Conservation (phyloP, 2,329 filamentous ascomycete genomes). For the Corinectria fuckeliana region DNA sequence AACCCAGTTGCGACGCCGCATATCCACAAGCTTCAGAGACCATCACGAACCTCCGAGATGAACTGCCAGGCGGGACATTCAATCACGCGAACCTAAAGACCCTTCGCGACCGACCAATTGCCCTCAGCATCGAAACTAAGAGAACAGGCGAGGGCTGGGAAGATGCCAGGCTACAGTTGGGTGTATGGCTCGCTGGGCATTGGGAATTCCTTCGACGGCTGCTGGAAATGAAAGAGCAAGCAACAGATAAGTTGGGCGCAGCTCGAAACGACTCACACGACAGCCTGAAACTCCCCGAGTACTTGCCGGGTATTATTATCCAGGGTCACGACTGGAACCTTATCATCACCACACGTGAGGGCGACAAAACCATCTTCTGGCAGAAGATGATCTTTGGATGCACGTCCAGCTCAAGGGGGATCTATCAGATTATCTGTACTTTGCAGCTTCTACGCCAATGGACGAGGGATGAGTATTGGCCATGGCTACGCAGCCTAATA, state of each 20-base stretch:
- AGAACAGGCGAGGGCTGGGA: slow-evolving; percentile 17
- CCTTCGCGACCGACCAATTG: slow-evolving; percentile 12
- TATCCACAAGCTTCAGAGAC: background rate
- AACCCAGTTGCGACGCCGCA: background rate
- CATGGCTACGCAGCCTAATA: no score
- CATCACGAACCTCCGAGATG: background rate
- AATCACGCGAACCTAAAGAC: slow-evolving; percentile 7
- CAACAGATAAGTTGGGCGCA: no score
- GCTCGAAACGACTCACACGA: background rate
- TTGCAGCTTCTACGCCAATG: slow-evolving; percentile 21
- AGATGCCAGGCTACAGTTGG: slow-evolving; percentile 7
- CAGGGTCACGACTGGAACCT: slow-evolving; percentile 23
- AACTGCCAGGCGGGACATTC: background rate
- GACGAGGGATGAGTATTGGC: slow-evolving; percentile 13
- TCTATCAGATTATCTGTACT: slow-evolving; percentile 24
- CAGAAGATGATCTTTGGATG: slow-evolving; percentile 11
- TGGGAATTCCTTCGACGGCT: slow-evolving; percentile 2
- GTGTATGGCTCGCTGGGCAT: slow-evolving; percentile 9
- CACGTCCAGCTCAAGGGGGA: slow-evolving; percentile 19
- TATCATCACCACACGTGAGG: slow-evolving; percentile 13
- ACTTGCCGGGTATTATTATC: slow-evolving; percentile 12
- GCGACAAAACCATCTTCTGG: slow-evolving; percentile 15
- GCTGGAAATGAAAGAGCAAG: no score
- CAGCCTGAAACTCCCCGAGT: background rate
- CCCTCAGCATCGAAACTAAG: slow-evolving; percentile 15